A percentile compares a stretch with the other conserved stretches of the same genome.
Evolutionary conservation across 768 basidiomycete genomes (phyloP).

Genomic region (Solioccasus polychromus): DNA sequence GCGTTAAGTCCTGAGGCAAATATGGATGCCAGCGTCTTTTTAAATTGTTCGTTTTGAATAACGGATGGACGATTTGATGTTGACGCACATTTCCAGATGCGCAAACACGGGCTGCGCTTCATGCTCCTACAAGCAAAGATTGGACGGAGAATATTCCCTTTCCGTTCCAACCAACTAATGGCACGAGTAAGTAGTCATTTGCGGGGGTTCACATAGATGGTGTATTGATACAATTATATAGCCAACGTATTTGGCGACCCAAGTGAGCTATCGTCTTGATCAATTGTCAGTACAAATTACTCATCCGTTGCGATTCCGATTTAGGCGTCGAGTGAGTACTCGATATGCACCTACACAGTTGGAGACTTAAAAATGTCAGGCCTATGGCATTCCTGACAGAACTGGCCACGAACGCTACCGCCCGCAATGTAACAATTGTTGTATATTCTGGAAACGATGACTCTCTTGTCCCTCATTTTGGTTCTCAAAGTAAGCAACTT

Average conservation of each 20-base stretch:
- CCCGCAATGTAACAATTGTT: slow-evolving; percentile 45
- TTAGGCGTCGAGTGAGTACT: slow-evolving; percentile 36
- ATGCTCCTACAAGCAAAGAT: slow-evolving; percentile 62
- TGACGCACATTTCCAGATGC: neutral
- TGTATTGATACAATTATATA: slow-evolving; percentile 2
- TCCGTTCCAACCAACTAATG: slow-evolving; percentile 16
- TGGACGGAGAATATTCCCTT: slow-evolving; percentile 32
- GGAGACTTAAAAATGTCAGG: slow-evolving; percentile 28
- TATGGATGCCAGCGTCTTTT: slow-evolving; percentile 49
- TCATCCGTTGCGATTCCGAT: no score
- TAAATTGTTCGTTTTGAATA: slow-evolving; percentile 44
- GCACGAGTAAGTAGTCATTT: slow-evolving; percentile 10
- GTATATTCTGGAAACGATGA: slow-evolving; percentile 71
- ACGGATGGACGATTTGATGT: slow-evolving; percentile 6
- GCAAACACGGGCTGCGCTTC: slow-evolving; percentile 42
- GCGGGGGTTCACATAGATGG: neutral
- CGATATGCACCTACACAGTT: neutral
- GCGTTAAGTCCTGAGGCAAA: slow-evolving; percentile 41
- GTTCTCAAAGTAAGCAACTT: slow-evolving; percentile 64
- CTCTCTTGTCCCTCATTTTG: slow-evolving; percentile 55
- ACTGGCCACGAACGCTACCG: slow-evolving; percentile 58
- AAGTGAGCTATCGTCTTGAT: slow-evolving; percentile 33
- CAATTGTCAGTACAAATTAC: no score
- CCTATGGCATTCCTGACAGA: slow-evolving; percentile 64
- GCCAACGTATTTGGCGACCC: slow-evolving; percentile 22